These are phyloP conservation scores for Beauveria medogensis DNA, from an alignment of 2,329 filamentous ascomycete genomes.

Conservation along the genomic window DNA sequence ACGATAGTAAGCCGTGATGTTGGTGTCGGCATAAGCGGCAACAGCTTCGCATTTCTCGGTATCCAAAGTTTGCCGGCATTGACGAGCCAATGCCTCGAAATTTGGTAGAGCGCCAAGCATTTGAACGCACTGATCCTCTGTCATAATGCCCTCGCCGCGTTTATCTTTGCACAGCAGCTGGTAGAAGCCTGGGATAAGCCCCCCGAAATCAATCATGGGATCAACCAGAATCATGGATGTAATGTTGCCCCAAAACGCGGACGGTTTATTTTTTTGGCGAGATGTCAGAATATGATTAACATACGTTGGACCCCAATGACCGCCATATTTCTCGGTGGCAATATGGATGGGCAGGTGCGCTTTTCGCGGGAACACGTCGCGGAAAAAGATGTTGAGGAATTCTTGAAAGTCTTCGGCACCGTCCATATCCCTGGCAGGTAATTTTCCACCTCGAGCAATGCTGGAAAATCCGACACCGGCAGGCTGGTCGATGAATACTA, in stretches of 20 bases:
- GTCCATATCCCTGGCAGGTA: constrained; percentile 31
- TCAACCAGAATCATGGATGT: constrained; percentile 27
- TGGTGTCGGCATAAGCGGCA: neutral
- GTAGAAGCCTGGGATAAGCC: constrained; percentile 9
- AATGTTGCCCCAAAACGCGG: constrained; percentile 55
- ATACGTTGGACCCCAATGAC: constrained; percentile 30
- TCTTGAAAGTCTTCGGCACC: constrained; percentile 40
- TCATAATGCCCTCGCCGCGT: constrained; percentile 14
- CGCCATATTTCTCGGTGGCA: constrained; percentile 32
- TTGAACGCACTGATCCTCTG: constrained; percentile 14
- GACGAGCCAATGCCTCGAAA: constrained; percentile 29
- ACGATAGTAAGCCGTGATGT: constrained; percentile 25
- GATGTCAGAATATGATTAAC: constrained; percentile 14
- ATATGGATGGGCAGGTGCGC: constrained; percentile 33
- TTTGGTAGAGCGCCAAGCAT: constrained; percentile 34
- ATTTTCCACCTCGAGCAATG: constrained; percentile 13
- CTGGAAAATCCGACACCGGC: constrained; percentile 54
- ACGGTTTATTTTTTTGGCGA: constrained; percentile 4
- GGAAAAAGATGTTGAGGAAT: constrained; percentile 40
- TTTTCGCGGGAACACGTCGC: constrained; percentile 33
- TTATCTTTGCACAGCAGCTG: constrained; percentile 14
- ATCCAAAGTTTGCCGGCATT: constrained; percentile 82
- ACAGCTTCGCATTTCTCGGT: constrained; percentile 61
- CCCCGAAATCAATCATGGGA: constrained; percentile 13
- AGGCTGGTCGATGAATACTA: constrained; percentile 41